phyloP scores from a whole-genome alignment of 768 basidiomycete species.

The Termitomyces titanicus region DNA sequence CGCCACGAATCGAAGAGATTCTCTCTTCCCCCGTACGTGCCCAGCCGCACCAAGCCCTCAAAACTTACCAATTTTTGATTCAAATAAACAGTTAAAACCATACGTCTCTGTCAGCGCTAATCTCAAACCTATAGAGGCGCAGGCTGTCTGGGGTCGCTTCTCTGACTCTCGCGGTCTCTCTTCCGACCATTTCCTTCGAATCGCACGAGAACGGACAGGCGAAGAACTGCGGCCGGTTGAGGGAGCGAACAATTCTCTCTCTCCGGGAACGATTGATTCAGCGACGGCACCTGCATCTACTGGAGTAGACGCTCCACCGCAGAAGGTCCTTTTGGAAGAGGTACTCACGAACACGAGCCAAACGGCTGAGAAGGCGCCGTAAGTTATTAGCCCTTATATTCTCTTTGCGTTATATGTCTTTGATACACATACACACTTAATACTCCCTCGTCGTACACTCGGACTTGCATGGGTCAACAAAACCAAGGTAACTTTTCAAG shows the following conservation, averaged over 20 bases:
- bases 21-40: slow-evolving; percentile 50
- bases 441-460: background rate
- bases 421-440: background rate
- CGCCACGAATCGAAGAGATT: slow-evolving; percentile 69
- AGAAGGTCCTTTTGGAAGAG: slow-evolving; percentile 2
- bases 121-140: slow-evolving; percentile 31
- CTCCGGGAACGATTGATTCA: background rate
- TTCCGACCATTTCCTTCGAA: slow-evolving; percentile 38
- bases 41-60: background rate
- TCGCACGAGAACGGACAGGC: slow-evolving; percentile 26
- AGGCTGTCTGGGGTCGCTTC: slow-evolving; percentile 36
- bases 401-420: background rate
- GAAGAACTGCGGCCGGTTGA: background rate
- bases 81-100: slow-evolving; percentile 53
- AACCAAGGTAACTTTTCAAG: too few species aligned
- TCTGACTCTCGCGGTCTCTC: slow-evolving; percentile 36
- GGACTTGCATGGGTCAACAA: too few species aligned
- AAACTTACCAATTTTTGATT: background rate
- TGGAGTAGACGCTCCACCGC: background rate
- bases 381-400: background rate
- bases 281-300: background rate
- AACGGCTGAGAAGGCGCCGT: slow-evolving; percentile 5
- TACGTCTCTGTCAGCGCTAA: slow-evolving; percentile 54
- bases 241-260: slow-evolving; percentile 3
- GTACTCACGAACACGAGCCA: background rate